Percentiles rank a stretch among this genome's conserved stretches.
phyloP scores from a whole-genome alignment of 352 stramenopile species.

The Phytophthora parvispora region DNA sequence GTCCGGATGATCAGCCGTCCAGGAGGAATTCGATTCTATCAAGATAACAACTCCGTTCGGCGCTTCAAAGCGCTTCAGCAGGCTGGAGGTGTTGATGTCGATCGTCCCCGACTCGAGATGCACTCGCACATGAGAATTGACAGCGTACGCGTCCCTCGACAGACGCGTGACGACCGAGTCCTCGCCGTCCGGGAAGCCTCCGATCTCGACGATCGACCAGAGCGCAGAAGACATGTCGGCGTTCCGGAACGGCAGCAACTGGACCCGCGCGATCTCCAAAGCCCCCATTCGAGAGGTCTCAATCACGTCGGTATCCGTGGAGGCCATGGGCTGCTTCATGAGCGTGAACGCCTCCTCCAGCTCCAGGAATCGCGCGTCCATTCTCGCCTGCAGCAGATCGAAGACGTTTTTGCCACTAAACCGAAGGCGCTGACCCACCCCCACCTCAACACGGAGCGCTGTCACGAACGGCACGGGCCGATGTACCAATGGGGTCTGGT shows the following conservation, averaged over 20 bases:
- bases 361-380: conserved; percentile 14
- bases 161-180: conserved; percentile 1
- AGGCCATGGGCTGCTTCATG: conserved; percentile 7
- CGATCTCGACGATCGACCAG: conserved; percentile 14
- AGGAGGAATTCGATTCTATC: conserved; percentile 1
- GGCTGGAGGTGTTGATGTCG: conserved; percentile 6
- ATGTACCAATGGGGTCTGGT: no score
- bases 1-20: background rate
- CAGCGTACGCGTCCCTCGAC: conserved; percentile 7
- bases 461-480: no score
- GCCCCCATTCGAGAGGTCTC: background rate
- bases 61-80: conserved; percentile 25
- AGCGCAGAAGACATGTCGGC: background rate
- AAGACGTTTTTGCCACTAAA: background rate
- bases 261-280: conserved; percentile 6
- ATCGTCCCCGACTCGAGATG: background rate
- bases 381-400: conserved; percentile 18
- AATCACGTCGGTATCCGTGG: conserved; percentile 3
- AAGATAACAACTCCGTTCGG: conserved; percentile 3
- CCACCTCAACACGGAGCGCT: background rate
- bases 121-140: conserved; percentile 2
- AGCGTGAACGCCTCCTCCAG: background rate
- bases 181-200: conserved; percentile 11
- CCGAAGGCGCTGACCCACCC: background rate
- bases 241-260: conserved; percentile 21